A percentile compares a stretch with the other conserved stretches of the same genome.
phyloP scores from a whole-genome alignment of 352 stramenopile species.

The Phytophthora cactorum region DNA sequence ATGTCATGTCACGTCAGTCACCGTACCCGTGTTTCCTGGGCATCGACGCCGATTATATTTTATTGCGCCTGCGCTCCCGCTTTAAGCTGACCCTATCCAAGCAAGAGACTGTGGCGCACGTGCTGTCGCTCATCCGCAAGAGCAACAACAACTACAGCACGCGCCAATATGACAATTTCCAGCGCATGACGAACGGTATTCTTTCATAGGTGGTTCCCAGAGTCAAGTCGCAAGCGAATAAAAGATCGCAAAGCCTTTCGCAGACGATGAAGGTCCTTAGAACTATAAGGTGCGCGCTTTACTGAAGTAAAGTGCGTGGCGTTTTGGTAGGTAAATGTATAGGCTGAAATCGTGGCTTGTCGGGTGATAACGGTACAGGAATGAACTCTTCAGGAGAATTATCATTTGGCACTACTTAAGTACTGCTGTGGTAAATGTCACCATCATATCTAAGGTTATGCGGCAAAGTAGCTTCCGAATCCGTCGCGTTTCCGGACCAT shows the following conservation, averaged over 20 bases:
- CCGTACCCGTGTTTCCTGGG: constrained; percentile 96
- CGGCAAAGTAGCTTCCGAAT: constrained; percentile 42
- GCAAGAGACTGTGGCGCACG: constrained; percentile 90
- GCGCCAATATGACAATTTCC: constrained; percentile 94
- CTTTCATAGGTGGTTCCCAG: constrained; percentile 57
- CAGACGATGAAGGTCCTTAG: constrained; percentile 15
- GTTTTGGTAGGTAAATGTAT: constrained; percentile 23
- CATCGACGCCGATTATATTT: constrained; percentile 86
- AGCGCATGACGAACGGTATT: constrained; percentile 95
- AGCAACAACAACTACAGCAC: constrained; percentile 95
- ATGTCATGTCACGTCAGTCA: constrained; percentile 96
- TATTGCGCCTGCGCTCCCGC: constrained; percentile 84
- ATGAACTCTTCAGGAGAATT: constrained; percentile 18
- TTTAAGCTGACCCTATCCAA: constrained; percentile 91
- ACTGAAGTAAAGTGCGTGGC: constrained; percentile 5
- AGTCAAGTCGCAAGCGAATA: constrained; percentile 15
- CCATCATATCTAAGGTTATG: constrained; percentile 25
- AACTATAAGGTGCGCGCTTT: constrained; percentile 24
- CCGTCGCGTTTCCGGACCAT: constrained; percentile 62
- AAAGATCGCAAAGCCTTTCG: constrained; percentile 13
- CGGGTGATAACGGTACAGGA: constrained; percentile 7
- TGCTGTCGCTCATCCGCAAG: constrained; percentile 91
- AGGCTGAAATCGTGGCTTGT: constrained; percentile 3
- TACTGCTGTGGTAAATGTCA: constrained; percentile 1
- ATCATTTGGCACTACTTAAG: constrained; percentile 12